A percentile compares a stretch with the other conserved stretches of the same genome.
Conservation (phyloP, 2,329 filamentous ascomycete genomes). For the Phoma herbarum region DNA sequence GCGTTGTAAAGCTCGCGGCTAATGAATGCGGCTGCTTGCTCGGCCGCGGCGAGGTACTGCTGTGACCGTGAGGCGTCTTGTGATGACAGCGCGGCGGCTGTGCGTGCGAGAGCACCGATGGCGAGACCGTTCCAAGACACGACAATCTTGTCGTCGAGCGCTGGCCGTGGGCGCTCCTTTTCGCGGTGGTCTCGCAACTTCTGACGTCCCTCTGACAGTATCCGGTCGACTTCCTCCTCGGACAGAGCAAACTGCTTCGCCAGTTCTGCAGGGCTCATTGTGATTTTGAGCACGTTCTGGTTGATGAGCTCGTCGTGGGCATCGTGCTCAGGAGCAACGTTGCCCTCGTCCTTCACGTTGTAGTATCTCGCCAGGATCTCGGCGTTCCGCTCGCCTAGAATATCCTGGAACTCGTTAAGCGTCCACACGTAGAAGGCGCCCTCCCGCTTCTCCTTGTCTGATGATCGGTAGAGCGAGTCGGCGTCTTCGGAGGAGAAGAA, state of each 20-base stretch:
- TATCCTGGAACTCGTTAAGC: constrained; percentile 79
- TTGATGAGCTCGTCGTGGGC: constrained; percentile 94
- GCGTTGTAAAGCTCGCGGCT: constrained; percentile 76
- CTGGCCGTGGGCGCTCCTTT: constrained; percentile 76
- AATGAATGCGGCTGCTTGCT: constrained; percentile 76
- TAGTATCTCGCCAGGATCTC: constrained; percentile 83
- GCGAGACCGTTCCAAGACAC: constrained; percentile 89
- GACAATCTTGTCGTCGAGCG: constrained; percentile 87
- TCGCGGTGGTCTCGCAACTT: constrained; percentile 77
- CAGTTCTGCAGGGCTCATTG: constrained; percentile 72
- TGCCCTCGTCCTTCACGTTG: constrained; percentile 83
- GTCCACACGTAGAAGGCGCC: constrained; percentile 97
- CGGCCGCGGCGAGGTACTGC: constrained; percentile 71
- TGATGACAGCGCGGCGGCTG: constrained; percentile 71
- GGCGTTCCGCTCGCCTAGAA: constrained; percentile 74
- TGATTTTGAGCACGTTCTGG: constrained; percentile 85
- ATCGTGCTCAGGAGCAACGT: constrained; percentile 83
- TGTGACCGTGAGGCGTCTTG: constrained; percentile 66
- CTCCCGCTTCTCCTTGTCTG: constrained; percentile 83
- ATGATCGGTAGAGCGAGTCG: constrained; percentile 78
- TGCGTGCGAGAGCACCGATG: constrained; percentile 81
- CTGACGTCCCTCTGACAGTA: constrained; percentile 71
- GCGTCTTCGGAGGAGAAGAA: constrained; percentile 92
- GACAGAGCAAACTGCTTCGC: constrained; percentile 78
- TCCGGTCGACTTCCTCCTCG: constrained; percentile 71